Conservation (phyloP, 306 rosid species). For the Geum urbanum region DNA sequence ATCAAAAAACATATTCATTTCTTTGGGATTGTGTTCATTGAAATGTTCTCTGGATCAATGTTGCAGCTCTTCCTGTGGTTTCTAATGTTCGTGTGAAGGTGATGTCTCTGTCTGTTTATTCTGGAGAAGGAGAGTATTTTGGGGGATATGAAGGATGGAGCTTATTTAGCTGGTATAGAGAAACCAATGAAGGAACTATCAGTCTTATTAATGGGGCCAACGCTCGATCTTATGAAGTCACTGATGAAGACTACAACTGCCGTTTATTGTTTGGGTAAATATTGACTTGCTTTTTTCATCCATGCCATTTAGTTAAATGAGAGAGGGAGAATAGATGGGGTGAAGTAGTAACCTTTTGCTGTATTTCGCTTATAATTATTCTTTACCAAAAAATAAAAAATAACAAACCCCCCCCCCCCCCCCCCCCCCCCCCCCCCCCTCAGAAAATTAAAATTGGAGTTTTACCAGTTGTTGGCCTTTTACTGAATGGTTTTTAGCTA, state of each 20-base stretch:
- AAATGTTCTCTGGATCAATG: conserved; percentile 13
- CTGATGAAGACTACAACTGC: conserved; percentile 73
- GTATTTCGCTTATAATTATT: neutral
- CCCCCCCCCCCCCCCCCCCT: too few relatives aligned
- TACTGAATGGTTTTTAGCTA: neutral
- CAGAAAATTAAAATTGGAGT: too few relatives aligned
- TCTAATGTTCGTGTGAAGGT: conserved; percentile 56
- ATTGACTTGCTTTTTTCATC: neutral
- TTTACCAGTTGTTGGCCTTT: too few relatives aligned
- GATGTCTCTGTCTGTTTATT: conserved; percentile 62
- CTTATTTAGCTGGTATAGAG: conserved; percentile 85
- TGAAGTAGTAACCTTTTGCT: neutral
- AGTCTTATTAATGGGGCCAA: conserved; percentile 59
- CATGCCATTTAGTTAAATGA: neutral
- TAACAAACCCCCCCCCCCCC: too few relatives aligned
- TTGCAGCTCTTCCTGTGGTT: conserved; percentile 84
- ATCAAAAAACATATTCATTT: neutral
- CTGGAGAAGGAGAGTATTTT: conserved; percentile 92
- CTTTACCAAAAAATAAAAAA: neutral
- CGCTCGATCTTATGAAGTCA: conserved; percentile 59
- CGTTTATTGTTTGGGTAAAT: conserved; percentile 84
- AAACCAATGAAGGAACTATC: conserved; percentile 68
- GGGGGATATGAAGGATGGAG: conserved; percentile 94
- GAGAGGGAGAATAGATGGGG: neutral
- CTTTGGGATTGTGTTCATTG: conserved; percentile 23